Base-by-base conservation (phyloP, 371 early-diverging fungal genomes). In the Syncephalastrum sp. region DNA sequence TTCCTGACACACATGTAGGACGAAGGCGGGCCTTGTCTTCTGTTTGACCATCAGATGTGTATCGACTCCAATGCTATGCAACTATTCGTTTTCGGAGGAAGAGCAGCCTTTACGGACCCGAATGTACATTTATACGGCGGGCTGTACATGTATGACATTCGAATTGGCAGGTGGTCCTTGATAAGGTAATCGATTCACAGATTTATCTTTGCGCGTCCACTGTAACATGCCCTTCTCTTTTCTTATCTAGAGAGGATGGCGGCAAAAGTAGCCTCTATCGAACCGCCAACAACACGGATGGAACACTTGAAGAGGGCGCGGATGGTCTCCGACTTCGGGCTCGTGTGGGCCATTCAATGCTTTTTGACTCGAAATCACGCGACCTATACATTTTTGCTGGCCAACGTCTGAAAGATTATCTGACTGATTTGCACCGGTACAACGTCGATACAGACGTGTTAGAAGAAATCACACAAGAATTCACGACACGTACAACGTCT, bases 41-140 rank as follows among this genome's bases (percentile, higher is more conserved):
- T 97, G 16, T 98, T 88, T 62, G 97, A 98, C 67, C 91, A 96
- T 63, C 97, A 98, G 76, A 94, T 98, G 92, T 87, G 88, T 56
- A 73, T 96, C 38, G 97, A 98, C 61, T 59, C 88, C 4, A 70
- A 78, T 4, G 61, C 67, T 10, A 82, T 85, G 50, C 80, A 78
- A 10, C 53, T 98, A 0, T 98, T 94, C 68, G 82, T 95, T 4
- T 96, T 94, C 79, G 98, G 98, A 42, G 98, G 98, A 44, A 79
- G 89, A 42, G 80, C 82, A 0, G 82, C 94, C 21, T 75, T 68
- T 43, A 61, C 69, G 15, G 84, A 85, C 51, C 64, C 82, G 25
- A 84, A 80, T 55, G 78, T 77, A 3, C 86, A 81, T 12, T 71
- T 75, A 17, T 95, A 92, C 75, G 88, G 92, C 51, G 96, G 95